Conservation (phyloP, 2,329 filamentous ascomycete species). For the Cadophora luteo-olivacea region DNA sequence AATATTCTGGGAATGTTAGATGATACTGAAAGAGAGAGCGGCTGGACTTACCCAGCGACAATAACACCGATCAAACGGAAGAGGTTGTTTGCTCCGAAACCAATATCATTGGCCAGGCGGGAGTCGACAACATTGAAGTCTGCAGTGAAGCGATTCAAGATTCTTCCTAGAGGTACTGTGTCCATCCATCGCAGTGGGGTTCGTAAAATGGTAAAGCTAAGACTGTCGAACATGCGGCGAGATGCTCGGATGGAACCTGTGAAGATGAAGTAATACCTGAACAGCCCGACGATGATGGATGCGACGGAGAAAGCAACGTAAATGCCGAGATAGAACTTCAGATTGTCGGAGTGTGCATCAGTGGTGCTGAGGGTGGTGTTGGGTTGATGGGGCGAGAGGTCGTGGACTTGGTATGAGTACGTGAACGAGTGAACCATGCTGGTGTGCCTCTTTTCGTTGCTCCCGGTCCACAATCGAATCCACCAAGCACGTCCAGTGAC, state of each 20-base stretch:
- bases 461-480: conserved; percentile 67
- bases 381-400: conserved; percentile 40
- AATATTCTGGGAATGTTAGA: conserved; percentile 58
- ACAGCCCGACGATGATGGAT: conserved; percentile 64
- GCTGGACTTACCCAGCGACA: conserved; percentile 57
- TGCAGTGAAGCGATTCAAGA: conserved; percentile 79
- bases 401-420: conserved; percentile 56
- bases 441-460: conserved; percentile 46
- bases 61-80: conserved; percentile 71
- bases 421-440: conserved; percentile 38
- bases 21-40: conserved; percentile 60
- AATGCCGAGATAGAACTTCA: conserved; percentile 70
- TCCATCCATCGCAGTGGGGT: conserved; percentile 82
- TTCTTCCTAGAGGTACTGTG: conserved; percentile 77
- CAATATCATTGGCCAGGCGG: conserved; percentile 67
- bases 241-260: conserved; percentile 72
- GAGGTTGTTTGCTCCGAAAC: conserved; percentile 63
- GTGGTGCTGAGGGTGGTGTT: conserved; percentile 11
- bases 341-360: conserved; percentile 42
- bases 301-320: conserved; percentile 67
- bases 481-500: conserved; percentile 67
- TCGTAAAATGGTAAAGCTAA: conserved; percentile 71
- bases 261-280: conserved; percentile 69
- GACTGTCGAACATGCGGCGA: conserved; percentile 68
- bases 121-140: conserved; percentile 80